Evolutionary conservation across 352 stramenopile species (phyloP).

Genomic region (Phytophthora citrophthora): DNA sequence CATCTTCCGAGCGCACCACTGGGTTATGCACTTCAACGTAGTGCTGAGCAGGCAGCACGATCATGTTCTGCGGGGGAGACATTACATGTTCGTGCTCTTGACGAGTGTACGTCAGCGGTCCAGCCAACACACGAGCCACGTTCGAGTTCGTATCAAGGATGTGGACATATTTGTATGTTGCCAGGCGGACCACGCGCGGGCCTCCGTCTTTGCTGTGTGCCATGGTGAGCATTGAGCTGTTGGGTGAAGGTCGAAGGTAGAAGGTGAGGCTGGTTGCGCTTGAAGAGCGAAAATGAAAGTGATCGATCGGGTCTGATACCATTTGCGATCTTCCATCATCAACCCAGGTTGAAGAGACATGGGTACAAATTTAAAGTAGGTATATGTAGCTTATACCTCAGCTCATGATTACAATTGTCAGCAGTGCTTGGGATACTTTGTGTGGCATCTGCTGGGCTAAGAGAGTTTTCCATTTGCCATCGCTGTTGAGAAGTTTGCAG

Average conservation of each 20-base stretch:
- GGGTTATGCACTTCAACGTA: conserved; percentile 83
- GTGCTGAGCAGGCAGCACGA: conserved; percentile 76
- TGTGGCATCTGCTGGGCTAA: conserved; percentile 17
- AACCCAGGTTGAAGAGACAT: conserved; percentile 20
- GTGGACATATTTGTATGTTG: conserved; percentile 86
- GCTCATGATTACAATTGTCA: conserved; percentile 29
- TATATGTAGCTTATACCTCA: too few species aligned
- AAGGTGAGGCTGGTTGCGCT: conserved; percentile 10
- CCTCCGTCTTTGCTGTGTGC: conserved; percentile 40
- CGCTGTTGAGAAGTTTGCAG: conserved; percentile 38
- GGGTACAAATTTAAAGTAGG: conserved; percentile 11
- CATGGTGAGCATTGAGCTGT: conserved; percentile 16
- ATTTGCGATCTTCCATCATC: conserved; percentile 10
- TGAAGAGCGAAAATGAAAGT: conserved; percentile 18
- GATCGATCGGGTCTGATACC: conserved; percentile 15
- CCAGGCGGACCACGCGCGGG: conserved; percentile 74
- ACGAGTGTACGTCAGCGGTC: conserved; percentile 80
- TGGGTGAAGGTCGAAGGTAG: neutral
- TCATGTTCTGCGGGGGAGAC: conserved; percentile 69
- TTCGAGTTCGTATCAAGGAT: conserved; percentile 89
- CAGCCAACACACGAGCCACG: conserved; percentile 77
- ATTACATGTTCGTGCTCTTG: conserved; percentile 84
- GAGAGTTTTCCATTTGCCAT: conserved; percentile 39
- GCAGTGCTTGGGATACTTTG: conserved; percentile 15
- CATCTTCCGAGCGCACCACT: conserved; percentile 55